Evolutionary conservation across 2,329 filamentous ascomycete species (phyloP), one percentile per base, ranked within the genome.

Genomic region (Stemphylium lycopersici): DNA sequence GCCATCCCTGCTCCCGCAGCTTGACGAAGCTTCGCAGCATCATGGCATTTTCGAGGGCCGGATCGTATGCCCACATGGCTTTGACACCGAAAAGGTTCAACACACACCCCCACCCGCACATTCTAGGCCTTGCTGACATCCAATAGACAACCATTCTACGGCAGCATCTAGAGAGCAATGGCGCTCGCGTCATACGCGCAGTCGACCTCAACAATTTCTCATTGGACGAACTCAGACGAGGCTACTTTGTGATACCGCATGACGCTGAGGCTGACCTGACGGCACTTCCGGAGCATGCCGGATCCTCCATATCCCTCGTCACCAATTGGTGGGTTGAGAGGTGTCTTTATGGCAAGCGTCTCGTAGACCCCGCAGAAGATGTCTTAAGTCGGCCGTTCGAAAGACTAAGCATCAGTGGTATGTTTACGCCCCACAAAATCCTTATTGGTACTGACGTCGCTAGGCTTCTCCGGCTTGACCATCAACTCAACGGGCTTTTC

Each of bases 281-380:
- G 29, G 55, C 63, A 36, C 62, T 75, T 43, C 70, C 76, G 59
- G 67, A 66, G 43, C 57, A 62, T 18, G 75, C 78, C 58, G 78
- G 63, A 46, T 48, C 56, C 45, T 42, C 50, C 39, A 46, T 73
- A 37, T 62, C 48, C 47, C 48, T 80, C 49, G 87, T 96, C 29
- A 98, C 92, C 10, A 92, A 96, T 70, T 96, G 95, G 82, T 99
- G 93, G 84, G 82, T 99, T 47, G 95, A 99, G 76, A 86, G 87
- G 42, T 98, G 93, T 71, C 79, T 99, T 34, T 87, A 93, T 70
- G 85, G 85, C 59, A 95, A 90, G 73, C 79, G 77, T 22, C 84
- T 93, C 63, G 81, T 91, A 41, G 80, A 89, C 26, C 91, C 92
- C 4, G 78, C 81, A 46, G 80, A 84, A 4, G 87, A 95, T 70